These are phyloP conservation scores for Huntiella bhutanensis DNA, from an alignment of 2,329 filamentous ascomycete genomes.

Conservation along the genomic window DNA sequence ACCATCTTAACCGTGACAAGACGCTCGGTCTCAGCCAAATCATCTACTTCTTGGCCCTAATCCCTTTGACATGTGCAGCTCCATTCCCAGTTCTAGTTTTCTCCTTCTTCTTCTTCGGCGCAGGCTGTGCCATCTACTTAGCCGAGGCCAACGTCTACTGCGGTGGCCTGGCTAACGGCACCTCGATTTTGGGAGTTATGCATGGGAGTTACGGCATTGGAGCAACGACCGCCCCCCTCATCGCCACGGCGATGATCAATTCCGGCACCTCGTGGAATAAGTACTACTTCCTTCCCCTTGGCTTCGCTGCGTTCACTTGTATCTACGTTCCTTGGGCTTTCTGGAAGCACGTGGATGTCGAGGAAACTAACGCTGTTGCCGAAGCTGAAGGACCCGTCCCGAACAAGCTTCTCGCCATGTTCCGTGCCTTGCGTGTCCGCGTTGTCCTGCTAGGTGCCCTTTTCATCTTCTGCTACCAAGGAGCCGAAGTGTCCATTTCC, in stretches of 20 bases:
- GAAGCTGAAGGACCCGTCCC: not conserved
- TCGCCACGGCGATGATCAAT: conserved; percentile 53
- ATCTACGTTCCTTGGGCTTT: conserved; percentile 47
- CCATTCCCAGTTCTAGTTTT: conserved; percentile 51
- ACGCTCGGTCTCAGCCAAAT: conserved; percentile 39
- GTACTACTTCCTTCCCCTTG: conserved; percentile 52
- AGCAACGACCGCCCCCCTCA: conserved; percentile 47
- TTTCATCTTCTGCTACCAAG: conserved; percentile 77
- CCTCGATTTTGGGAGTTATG: conserved; percentile 37
- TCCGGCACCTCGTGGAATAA: conserved; percentile 39
- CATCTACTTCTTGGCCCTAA: conserved; percentile 40
- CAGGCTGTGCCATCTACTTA: conserved; percentile 36
- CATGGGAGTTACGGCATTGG: conserved; percentile 52
- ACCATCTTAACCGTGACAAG: conserved; percentile 44
- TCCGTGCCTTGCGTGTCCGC: conserved; percentile 29
- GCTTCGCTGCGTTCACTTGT: conserved; percentile 36
- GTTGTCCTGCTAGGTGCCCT: conserved; percentile 55
- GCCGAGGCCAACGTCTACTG: conserved; percentile 41
- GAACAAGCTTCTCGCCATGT: conserved; percentile 22
- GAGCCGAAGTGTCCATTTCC: conserved; percentile 64
- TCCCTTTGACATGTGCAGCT: conserved; percentile 45
- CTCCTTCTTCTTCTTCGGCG: conserved; percentile 49
- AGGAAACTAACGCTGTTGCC: conserved; percentile 25
- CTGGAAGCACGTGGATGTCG: conserved; percentile 22
- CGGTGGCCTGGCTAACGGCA: conserved; percentile 33